These are phyloP conservation scores for Phoenix dactylifera DNA, from an alignment of 176 grass and related monocot genomes.

Conservation along the genomic window DNA sequence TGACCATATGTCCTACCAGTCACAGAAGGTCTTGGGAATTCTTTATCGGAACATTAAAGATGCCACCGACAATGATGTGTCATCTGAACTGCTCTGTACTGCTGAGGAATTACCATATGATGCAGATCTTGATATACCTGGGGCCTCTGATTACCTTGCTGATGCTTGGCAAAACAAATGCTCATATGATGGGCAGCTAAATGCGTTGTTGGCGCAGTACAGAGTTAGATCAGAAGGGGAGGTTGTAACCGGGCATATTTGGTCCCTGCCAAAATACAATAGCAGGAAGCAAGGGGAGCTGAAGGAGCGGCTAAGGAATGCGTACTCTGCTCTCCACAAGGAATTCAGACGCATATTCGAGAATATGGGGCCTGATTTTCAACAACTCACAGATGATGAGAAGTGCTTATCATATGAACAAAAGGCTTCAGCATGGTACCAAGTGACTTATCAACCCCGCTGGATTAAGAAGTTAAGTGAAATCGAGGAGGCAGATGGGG, in stretches of 20 bases:
- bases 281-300: conserved; percentile 67
- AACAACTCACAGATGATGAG: conserved; percentile 36
- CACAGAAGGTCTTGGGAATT: conserved; percentile 54
- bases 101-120: conserved; percentile 60
- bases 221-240: conserved; percentile 61
- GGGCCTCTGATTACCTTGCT: conserved; percentile 41
- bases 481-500: conserved; percentile 28
- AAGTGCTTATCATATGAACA: conserved; percentile 43
- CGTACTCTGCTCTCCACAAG: conserved; percentile 47
- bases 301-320: conserved; percentile 74
- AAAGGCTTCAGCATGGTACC: conserved; percentile 88
- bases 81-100: conserved; percentile 29
- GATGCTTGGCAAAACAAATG: conserved; percentile 58
- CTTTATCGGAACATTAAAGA: conserved; percentile 38
- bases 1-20: conserved; percentile 59
- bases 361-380: conserved; percentile 20
- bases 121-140: conserved; percentile 57
- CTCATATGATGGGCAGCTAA: conserved; percentile 48
- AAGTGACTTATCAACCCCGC: conserved; percentile 68
- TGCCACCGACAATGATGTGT: conserved; percentile 17
- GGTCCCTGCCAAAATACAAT: conserved; percentile 45
- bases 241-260: conserved; percentile 76
- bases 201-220: conserved; percentile 54
- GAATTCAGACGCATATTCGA: conserved; percentile 51
- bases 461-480: conserved; percentile 45